phyloP scores from a whole-genome alignment of 1,284 basidiomycete species.

The Apiotrichum veenhuisii region DNA sequence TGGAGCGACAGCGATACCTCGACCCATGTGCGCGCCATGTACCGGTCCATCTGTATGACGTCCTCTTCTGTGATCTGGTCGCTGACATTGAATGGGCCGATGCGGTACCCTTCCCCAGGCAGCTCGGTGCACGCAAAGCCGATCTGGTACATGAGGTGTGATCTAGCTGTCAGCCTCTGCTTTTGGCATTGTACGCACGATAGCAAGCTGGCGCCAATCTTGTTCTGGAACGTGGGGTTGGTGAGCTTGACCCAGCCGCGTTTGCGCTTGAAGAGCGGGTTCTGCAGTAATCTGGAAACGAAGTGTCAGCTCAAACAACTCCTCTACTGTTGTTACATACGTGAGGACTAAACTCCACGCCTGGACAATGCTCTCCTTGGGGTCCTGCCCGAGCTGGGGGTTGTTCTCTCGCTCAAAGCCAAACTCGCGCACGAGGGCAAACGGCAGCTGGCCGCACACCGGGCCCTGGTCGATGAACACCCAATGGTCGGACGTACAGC shows the following conservation, averaged over 20 bases:
- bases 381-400: conserved; percentile 24
- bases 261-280: conserved; percentile 40
- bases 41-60: conserved; percentile 35
- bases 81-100: conserved; percentile 32
- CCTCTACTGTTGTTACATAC: conserved; percentile 21
- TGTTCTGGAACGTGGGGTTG: conserved; percentile 29
- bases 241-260: conserved; percentile 39
- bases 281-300: conserved; percentile 34
- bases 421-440: conserved; percentile 28
- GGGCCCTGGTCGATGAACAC: conserved; percentile 30
- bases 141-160: conserved; percentile 32
- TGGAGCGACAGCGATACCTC: conserved; percentile 31
- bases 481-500: conserved; percentile 36
- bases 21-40: conserved; percentile 43
- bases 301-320: neutral
- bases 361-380: conserved; percentile 25
- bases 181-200: conserved; percentile 18
- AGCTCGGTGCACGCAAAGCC: conserved; percentile 40
- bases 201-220: conserved; percentile 30
- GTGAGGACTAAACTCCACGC: conserved; percentile 35
- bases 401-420: conserved; percentile 33
- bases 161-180: conserved; percentile 13
- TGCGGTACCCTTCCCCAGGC: conserved; percentile 26
- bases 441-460: conserved; percentile 36
- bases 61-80: conserved; percentile 24